These are phyloP conservation scores for Chaetomium sp. DNA, from an alignment of 2,329 filamentous ascomycete species.

Conservation along the genomic window DNA sequence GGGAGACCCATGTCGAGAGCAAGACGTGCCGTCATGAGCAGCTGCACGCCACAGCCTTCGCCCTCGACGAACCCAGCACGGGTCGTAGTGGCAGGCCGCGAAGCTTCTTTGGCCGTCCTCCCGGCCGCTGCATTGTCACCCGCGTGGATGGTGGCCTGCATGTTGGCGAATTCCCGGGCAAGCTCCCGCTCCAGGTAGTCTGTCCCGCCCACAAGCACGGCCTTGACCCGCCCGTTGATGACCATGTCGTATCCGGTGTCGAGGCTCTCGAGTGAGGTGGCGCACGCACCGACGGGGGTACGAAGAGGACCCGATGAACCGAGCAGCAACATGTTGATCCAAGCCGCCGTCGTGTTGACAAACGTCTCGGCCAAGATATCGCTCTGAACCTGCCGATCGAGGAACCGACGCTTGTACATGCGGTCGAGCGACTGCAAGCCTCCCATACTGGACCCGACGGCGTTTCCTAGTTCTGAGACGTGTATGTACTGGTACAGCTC, in stretches of 20 bases:
- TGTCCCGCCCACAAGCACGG: slow-evolving; percentile 97
- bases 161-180: slow-evolving; percentile 99
- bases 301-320: slow-evolving; percentile 98
- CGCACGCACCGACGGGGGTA: slow-evolving; percentile 95
- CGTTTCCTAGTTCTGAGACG: slow-evolving; percentile 96
- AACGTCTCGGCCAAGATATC: slow-evolving; percentile 99
- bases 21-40: slow-evolving; percentile 96
- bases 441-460: slow-evolving; percentile 96
- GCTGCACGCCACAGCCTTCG: slow-evolving; percentile 94
- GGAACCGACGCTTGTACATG: slow-evolving; percentile 97
- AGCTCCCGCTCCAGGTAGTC: slow-evolving; percentile 99
- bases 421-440: slow-evolving; percentile 84
- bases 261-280: slow-evolving; percentile 92
- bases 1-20: slow-evolving; percentile 98
- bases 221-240: slow-evolving; percentile 91
- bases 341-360: slow-evolving; percentile 99
- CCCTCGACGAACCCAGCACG: slow-evolving; percentile 99
- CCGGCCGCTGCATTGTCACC: slow-evolving; percentile 94
- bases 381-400: slow-evolving; percentile 96
- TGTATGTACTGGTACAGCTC: slow-evolving; percentile 99
- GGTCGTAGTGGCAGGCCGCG: slow-evolving; percentile 91
- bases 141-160: slow-evolving; percentile 98
- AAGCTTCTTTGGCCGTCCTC: slow-evolving; percentile 95
- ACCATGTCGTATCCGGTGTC: slow-evolving; percentile 99
- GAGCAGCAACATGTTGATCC: slow-evolving; percentile 98